phyloP scores from a whole-genome alignment of 352 stramenopile species.

The Pythium biforme region DNA sequence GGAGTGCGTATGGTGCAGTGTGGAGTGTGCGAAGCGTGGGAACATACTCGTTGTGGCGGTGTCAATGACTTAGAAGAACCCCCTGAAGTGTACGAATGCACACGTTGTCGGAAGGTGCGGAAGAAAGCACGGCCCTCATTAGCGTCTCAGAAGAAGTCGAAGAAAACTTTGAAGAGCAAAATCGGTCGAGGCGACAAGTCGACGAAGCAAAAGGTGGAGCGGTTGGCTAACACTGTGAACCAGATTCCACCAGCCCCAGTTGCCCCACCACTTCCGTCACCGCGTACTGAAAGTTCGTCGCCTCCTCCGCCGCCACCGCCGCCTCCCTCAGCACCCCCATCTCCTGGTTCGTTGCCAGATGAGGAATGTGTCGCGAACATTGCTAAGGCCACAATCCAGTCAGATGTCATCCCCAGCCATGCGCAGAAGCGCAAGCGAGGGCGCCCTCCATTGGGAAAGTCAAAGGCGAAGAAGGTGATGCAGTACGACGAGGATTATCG shows the following conservation, averaged over 20 bases:
- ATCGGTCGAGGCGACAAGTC: no score
- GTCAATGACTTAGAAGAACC: constrained; percentile 52
- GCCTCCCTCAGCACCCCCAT: constrained; percentile 18
- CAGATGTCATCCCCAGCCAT: not conserved
- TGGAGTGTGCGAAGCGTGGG: constrained; percentile 67
- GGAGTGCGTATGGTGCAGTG: constrained; percentile 71
- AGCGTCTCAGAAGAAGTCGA: constrained; percentile 7
- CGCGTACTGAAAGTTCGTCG: not conserved
- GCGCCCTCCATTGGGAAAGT: constrained; percentile 6
- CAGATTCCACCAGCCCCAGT: constrained; percentile 18
- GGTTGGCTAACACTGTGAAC: not conserved
- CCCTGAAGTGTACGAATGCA: constrained; percentile 56
- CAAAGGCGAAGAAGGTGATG: constrained; percentile 19
- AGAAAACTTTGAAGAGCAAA: constrained; percentile 21
- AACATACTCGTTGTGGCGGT: constrained; percentile 64
- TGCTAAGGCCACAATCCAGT: not conserved
- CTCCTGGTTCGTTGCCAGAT: constrained; percentile 8
- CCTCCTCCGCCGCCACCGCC: constrained; percentile 19
- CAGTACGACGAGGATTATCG: constrained; percentile 19
- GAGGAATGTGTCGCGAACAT: not conserved
- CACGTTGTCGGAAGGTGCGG: constrained; percentile 31
- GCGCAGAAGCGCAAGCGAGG: constrained; percentile 16
- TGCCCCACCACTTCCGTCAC: constrained; percentile 14
- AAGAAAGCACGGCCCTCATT: constrained; percentile 11
- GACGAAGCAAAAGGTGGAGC: not conserved